Percentiles rank a stretch among this genome's conserved stretches.
phyloP scores from a whole-genome alignment of 768 basidiomycete genomes.

The Tulasnella sp. region DNA sequence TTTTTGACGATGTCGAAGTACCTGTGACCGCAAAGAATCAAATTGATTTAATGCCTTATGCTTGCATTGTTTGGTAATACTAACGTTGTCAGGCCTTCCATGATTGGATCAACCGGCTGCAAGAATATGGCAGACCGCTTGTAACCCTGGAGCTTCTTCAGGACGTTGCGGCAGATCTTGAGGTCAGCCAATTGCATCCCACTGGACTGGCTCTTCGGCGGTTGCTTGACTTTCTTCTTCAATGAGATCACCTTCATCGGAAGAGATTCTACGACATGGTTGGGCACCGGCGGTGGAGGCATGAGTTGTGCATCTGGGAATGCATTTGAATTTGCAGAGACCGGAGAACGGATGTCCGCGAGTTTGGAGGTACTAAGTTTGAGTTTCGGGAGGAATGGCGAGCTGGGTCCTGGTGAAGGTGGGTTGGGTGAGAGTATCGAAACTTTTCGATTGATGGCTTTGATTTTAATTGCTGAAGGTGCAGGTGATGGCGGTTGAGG shows the following conservation, averaged over 20 bases:
- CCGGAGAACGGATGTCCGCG: not conserved
- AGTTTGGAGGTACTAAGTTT: constrained; percentile 6
- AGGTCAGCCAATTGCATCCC: constrained; percentile 74
- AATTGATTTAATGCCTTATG: not conserved
- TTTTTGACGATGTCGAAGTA: constrained; percentile 85
- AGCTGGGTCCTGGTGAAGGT: not conserved
- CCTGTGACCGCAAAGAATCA: constrained; percentile 32
- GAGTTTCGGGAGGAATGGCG: constrained; percentile 1
- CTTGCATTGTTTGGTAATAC: constrained; percentile 20
- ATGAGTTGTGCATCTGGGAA: not conserved
- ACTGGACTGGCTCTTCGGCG: constrained; percentile 59
- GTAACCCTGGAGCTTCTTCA: constrained; percentile 69
- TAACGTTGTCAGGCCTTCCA: constrained; percentile 60
- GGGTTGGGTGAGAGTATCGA: not conserved
- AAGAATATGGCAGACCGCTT: constrained; percentile 67
- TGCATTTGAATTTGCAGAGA: not conserved
- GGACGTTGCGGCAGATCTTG: constrained; percentile 58
- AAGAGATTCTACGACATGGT: not conserved
- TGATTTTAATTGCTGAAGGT: constrained; percentile 12
- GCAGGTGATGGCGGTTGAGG: constrained; percentile 34
- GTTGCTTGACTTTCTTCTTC: constrained; percentile 34
- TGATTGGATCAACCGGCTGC: constrained; percentile 89
- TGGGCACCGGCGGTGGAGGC: constrained; percentile 11
- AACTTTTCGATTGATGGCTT: not conserved
- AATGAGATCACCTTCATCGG: not conserved